Base-by-base conservation (phyloP, 371 early-diverging fungal genomes). In the Chytridium lagenaria region DNA sequence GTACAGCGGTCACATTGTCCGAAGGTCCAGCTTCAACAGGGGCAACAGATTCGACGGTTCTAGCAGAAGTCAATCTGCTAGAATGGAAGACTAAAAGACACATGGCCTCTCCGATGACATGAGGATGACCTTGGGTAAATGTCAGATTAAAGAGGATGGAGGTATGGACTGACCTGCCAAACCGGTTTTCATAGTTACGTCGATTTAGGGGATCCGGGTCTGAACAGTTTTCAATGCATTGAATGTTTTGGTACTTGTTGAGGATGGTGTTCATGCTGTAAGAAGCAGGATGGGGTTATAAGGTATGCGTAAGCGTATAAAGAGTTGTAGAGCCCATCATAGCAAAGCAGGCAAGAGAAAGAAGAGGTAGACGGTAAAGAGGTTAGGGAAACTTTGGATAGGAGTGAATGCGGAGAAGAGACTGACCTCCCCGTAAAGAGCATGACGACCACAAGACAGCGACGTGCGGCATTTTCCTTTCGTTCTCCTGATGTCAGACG, bases 71-170 rank as follows among this genome's bases (percentile, higher is more conserved):
- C 40, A 12, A 40, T 38, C 7, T 28, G 44, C 66, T 28, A 37
- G 5, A 22, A 69, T 77, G 73, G 71, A 72, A 84, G 36, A 87
- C 88, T 2, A 89, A 65, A 28, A 93, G 83, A 73, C 95, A 94
- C 30, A 90, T 75, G 50, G 90, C 84, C 80, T 98, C 98, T 67
- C 98, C 98, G 50, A 94, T 81, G 83, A 98, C 98, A 98, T 98
- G 75, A 91, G 95, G 63, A 96, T 83, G 1, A 96, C 95, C 87
- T 82, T 38, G 28, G 31, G 38, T 28, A n/a, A 2, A 5, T 12
- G 30, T 40, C 40, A 44, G 36, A 30, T 23, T 5, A 37, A 61
- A 37, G 61, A 12, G 34, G 23, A 44, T 12, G 44, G 19, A 44
- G 63, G 28, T 23, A 5, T 16, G 51, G 28, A 31, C 67, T 19